Evolutionary conservation across 768 basidiomycete genomes (phyloP), one percentile per base, ranked within the genome.

Genomic region (Naganishia onofrii): DNA sequence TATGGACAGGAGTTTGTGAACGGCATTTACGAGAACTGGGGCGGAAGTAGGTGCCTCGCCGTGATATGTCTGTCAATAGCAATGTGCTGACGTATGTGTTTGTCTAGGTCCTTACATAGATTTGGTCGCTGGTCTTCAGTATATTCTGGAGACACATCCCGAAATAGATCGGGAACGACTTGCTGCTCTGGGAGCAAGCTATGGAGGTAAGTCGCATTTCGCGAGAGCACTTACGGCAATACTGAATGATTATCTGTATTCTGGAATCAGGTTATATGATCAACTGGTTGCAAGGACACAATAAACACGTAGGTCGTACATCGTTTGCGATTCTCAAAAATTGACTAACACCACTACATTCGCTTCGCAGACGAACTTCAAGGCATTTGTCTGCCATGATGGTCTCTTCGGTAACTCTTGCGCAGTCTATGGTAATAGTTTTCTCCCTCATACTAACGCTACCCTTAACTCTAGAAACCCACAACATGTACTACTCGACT

Each of bases 231-330:
- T 52, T 15, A 10, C n/a, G 42, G 42, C 42, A 42, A 42, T 7
- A 15, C 42, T 42, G n/a, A 8, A n/a, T 69, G 52, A 73, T 44
- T 74, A 12, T 36, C 42, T 10, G 15, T 46, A 48, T 56, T 26
- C 42, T 12, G 17, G 36, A 3, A 36, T 58, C 26, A 63, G 60
- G 79, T 0, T 82, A 76, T 74, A 81, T 81, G 79, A 68, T 70
- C 58, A 95, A 93, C 79, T 96, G 92, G 92, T 93, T 96, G 66
- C 91, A 95, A 82, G 92, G 93, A 0, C 91, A 96, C 12, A 92
- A 95, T 74, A 91, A 84, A 72, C 88, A 60, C 7, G 58, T 60
- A 17, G 17, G 58, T 23, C 36, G 8, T 12, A 31, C 55, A 8
- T 6, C 28, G 9, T 34, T 29, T 34, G 3, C 29, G 17, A 36